Evolutionary conservation across 2,329 filamentous ascomycete species (phyloP), one percentile per base, ranked within the genome.

Genomic region (Trichoderma lentiforme): DNA sequence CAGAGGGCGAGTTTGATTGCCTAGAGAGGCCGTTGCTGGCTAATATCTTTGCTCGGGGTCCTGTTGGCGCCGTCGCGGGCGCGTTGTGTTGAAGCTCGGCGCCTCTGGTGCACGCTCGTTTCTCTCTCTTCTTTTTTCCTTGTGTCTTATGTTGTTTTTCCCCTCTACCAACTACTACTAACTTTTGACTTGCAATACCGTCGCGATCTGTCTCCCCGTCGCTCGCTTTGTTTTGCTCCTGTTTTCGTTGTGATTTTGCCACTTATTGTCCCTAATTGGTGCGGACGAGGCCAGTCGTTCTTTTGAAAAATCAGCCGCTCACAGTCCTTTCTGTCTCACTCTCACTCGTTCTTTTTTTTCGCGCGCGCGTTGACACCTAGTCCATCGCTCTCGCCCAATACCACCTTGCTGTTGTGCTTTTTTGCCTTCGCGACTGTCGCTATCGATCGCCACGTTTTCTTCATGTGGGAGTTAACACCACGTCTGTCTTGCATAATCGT

Each of bases 151-250:
- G n/a, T 39, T 34, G 26, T 39, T 58, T 61, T 32, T 34, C 56
- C 56, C n/a, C 56, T 32, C 53, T 61, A 18, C 47, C 9, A 30
- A 57, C 36, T 57, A 32, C 39, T 43, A n/a, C 39, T 18, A n/a
- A 32, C 32, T 18, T 24, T 60, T 68, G 9, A 12, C 65, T 12
- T 43, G 32, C 47, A 58, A 43, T 32, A 26, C 36, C 43, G 24
- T 63, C 68, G 47, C 43, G 43, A n/a, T 56, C 7, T 32, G 30
- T 39, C 47, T 56, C 43, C 24, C 21, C 26, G 68, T 58, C 60
- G 11, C 60, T 64, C 68, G 68, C 68, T 71, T 47, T 30, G 30
- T 47, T 36, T 71, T 71, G 43, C 68, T 58, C 60, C 30, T 32
- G 2, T 21, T 63, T 63, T 43, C 30, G 64, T 34, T 43, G 51